Conservation (phyloP, 2,329 filamentous ascomycete genomes). For the Neonectria faginata region DNA sequence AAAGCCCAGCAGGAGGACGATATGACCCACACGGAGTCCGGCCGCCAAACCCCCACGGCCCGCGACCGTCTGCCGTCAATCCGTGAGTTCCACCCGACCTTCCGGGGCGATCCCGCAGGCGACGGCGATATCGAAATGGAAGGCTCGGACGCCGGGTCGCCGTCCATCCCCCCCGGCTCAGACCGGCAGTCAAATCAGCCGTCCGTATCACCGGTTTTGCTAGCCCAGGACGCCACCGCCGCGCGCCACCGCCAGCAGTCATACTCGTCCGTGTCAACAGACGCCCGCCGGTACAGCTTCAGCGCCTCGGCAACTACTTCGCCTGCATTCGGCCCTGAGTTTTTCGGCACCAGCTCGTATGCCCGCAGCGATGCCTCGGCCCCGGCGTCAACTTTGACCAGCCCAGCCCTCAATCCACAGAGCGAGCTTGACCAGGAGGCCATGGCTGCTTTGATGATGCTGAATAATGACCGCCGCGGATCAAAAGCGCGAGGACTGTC, state of each 20-base stretch:
- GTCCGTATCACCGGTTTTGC: conserved; percentile 65
- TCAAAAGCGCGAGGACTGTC: conserved; percentile 62
- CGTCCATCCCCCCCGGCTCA: conserved; percentile 54
- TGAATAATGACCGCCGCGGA: conserved; percentile 80
- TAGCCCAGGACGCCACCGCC: conserved; percentile 55
- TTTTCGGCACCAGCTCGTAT: conserved; percentile 49
- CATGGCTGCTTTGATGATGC: conserved; percentile 87
- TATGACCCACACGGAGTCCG: conserved; percentile 44
- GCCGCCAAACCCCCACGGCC: conserved; percentile 43
- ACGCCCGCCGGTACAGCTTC: conserved; percentile 64
- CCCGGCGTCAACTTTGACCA: conserved; percentile 67
- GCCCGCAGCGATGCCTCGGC: conserved; percentile 56
- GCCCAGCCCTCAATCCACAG: conserved; percentile 67
- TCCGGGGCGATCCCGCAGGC: conserved; percentile 53
- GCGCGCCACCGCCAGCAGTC: conserved; percentile 60
- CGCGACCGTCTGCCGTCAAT: conserved; percentile 51
- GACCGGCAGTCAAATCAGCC: conserved; percentile 54
- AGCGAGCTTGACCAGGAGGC: conserved; percentile 78
- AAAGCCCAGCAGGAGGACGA: conserved; percentile 67
- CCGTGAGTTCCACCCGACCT: conserved; percentile 54
- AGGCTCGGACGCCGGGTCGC: conserved; percentile 63
- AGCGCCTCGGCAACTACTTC: conserved; percentile 63
- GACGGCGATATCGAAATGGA: conserved; percentile 71
- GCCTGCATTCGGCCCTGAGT: conserved; percentile 67
- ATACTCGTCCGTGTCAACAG: conserved; percentile 65